Evolutionary conservation across 257 asterid species (phyloP), one percentile per base, ranked within the genome.

Genomic region (Linaria vulgaris): DNA sequence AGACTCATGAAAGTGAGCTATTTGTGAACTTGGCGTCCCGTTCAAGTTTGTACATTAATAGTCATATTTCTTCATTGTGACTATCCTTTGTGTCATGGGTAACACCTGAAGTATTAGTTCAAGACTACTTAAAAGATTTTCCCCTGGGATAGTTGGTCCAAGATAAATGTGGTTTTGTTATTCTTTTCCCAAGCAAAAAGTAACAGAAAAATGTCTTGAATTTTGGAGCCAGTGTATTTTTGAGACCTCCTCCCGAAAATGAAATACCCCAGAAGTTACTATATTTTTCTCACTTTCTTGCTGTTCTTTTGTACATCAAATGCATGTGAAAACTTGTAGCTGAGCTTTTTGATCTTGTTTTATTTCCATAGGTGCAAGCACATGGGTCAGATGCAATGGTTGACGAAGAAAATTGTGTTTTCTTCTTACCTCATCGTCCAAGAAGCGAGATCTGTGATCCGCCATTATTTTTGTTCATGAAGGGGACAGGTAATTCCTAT

Each of bases 311-410:
- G 34, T 6, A 2, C 13, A 41, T 9, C 3, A 16, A 24, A 51
- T 38, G 15, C 37, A 12, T 27, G 21, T 12, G 48, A 47, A 59
- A 47, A 48, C 19, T 19, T 57, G 19, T 69, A 39, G 63, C 58
- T 71, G 69, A 65, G 46, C n/a, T n/a, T 39, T 59, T 19, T 41
- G 41, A 34, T 21, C 10, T 59, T 71, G 61, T 14, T 67, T 46
- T 31, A 51, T 52, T 47, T 51, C 13, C 39, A 27, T 79, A 91
- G 98, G 81, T 92, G 69, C 99, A 92, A 85, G 99, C 97, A 16
- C 99, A 92, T 69, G 99, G 99, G 73, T 79, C 95, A 0, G 99
- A 92, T 72, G 99, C 96, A 27, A 89, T 92, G 99, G 99, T 89
- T 63, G 96, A 92, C 38, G 96, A 89, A 67, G 97, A 92, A 21